Percentiles rank a stretch among this genome's conserved stretches.
These are phyloP conservation scores for Umbelopsis sp. DNA, from an alignment of 192 early-diverging fungal genomes.

Conservation along the genomic window DNA sequence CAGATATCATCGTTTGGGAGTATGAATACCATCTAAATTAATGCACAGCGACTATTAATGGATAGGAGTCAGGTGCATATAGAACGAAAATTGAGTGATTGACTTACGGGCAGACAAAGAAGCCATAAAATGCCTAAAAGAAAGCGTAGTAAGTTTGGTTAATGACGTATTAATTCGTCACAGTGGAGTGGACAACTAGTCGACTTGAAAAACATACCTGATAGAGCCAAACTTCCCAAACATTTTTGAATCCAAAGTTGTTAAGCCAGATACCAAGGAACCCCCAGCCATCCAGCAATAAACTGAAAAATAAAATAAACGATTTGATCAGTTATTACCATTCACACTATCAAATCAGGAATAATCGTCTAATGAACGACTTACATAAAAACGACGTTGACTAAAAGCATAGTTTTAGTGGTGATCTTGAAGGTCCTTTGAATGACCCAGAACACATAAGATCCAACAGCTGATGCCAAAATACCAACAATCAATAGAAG, in stretches of 20 bases:
- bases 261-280: constrained; percentile 15
- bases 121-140: not conserved
- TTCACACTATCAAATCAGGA: not conserved
- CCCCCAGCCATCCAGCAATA: constrained; percentile 14
- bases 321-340: not conserved
- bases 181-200: not conserved
- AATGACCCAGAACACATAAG: constrained; percentile 13
- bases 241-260: constrained; percentile 17
- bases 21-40: constrained; percentile 7
- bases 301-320: not conserved
- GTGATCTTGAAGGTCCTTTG: not conserved
- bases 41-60: not conserved
- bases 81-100: not conserved
- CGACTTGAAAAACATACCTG: not conserved
- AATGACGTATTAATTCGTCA: no score
- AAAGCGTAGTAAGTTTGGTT: not conserved
- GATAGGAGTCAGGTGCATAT: not conserved
- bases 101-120: constrained; percentile 14
- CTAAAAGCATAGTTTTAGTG: constrained; percentile 8
- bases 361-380: not conserved
- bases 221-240: constrained; percentile 15
- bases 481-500: constrained; percentile 5
- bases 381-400: constrained; percentile 7
- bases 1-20: constrained; percentile 17
- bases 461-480: constrained; percentile 4